These are phyloP conservation scores for Magnolia changhungtana DNA, from an alignment of 164 flowering plant species.

Conservation along the genomic window DNA sequence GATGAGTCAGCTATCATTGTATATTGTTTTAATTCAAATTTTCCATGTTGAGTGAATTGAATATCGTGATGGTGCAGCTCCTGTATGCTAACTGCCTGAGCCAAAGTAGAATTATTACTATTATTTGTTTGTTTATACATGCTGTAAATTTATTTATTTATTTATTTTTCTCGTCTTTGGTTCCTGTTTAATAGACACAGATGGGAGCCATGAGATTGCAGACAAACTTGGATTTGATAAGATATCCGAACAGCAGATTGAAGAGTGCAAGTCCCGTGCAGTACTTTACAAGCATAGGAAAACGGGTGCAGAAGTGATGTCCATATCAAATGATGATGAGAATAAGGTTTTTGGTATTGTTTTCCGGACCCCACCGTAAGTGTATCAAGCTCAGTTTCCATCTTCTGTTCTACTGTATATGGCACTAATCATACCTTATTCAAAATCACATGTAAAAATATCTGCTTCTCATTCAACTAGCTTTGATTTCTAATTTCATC, in stretches of 20 bases:
- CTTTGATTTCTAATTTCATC: too few relatives aligned
- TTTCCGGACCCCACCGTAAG: conserved; percentile 96
- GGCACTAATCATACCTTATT: not conserved
- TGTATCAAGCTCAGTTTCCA: conserved; percentile 5
- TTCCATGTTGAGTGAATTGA: too few relatives aligned
- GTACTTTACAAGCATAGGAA: conserved; percentile 78
- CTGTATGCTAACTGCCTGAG: too few relatives aligned
- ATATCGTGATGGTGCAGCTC: too few relatives aligned
- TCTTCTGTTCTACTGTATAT: not conserved
- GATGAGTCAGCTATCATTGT: too few relatives aligned
- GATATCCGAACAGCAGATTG: conserved; percentile 74
- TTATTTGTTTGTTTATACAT: too few relatives aligned
- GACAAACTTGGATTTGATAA: conserved; percentile 81
- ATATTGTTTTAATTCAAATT: too few relatives aligned
- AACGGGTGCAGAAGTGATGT: conserved; percentile 91
- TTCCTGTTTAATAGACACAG: conserved; percentile 35
- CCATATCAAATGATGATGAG: conserved; percentile 88
- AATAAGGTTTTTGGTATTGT: conserved; percentile 95
- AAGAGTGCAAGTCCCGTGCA: conserved; percentile 85
- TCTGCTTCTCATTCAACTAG: too few relatives aligned
- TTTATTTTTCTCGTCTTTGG: not conserved
- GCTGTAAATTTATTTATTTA: not conserved
- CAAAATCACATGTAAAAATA: not conserved
- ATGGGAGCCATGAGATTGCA: conserved; percentile 52
- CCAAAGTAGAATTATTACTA: too few relatives aligned